These are phyloP conservation scores for Chenopodium formosanum DNA, from an alignment of 148 eudicot species.

Conservation along the genomic window DNA sequence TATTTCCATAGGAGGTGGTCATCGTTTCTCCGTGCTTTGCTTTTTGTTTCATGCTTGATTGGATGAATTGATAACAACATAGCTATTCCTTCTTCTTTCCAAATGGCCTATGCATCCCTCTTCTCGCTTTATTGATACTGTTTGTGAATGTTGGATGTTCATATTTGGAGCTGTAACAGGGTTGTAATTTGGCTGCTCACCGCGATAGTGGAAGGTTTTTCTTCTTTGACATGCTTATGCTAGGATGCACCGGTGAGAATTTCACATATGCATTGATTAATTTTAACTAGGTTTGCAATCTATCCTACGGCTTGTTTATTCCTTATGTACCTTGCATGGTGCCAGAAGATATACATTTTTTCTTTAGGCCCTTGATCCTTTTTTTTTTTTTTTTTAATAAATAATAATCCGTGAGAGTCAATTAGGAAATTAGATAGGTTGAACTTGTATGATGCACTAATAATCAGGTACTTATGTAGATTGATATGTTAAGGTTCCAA, in stretches of 20 bases:
- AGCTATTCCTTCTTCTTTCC: background rate
- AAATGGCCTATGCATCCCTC: background rate
- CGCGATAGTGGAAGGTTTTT: slow-evolving; percentile 69
- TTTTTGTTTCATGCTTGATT: background rate
- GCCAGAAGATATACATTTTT: background rate
- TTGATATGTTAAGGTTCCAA: background rate
- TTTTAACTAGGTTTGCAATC: background rate
- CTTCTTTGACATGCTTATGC: slow-evolving; percentile 77
- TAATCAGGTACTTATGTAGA: background rate
- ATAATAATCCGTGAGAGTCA: background rate
- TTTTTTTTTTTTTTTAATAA: background rate
- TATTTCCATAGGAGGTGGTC: background rate
- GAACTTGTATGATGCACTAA: background rate
- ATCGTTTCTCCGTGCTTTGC: background rate
- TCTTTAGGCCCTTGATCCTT: background rate
- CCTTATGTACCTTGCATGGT: background rate
- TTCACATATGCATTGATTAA: background rate
- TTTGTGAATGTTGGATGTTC: slow-evolving; percentile 4
- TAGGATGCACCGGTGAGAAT: slow-evolving; percentile 64
- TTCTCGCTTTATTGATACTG: background rate
- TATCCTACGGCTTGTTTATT: background rate
- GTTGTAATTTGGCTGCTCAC: slow-evolving; percentile 80
- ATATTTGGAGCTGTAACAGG: slow-evolving; percentile 42
- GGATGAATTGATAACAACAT: background rate
- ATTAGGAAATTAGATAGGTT: background rate